A percentile compares a stretch with the other conserved stretches of the same genome.
Evolutionary conservation across 2,329 filamentous ascomycete genomes (phyloP).

Genomic region (Mycogone perniciosa): DNA sequence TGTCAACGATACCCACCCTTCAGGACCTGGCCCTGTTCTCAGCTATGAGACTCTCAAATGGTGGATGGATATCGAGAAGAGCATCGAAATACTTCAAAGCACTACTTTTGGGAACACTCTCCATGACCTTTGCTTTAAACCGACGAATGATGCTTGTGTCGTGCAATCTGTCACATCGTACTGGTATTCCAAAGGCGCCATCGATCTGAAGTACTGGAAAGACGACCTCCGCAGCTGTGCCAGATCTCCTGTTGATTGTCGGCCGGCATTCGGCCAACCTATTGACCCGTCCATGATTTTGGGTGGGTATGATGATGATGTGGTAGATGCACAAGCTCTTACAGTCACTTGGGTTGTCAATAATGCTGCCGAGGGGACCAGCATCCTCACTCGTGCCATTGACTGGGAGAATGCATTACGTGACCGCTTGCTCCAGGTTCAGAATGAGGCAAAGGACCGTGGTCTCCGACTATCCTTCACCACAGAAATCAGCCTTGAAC

Average conservation of each 20-base stretch:
- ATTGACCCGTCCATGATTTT: slow-evolving; percentile 80
- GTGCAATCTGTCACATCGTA: slow-evolving; percentile 90
- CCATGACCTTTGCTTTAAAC: slow-evolving; percentile 89
- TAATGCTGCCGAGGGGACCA: slow-evolving; percentile 70
- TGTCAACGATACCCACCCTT: slow-evolving; percentile 71
- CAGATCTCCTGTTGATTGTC: slow-evolving; percentile 72
- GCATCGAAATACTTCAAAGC: slow-evolving; percentile 67
- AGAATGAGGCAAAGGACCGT: slow-evolving; percentile 68
- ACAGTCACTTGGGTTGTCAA: slow-evolving; percentile 93
- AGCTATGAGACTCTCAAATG: slow-evolving; percentile 83
- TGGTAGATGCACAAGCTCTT: slow-evolving; percentile 70
- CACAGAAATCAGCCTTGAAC: slow-evolving; percentile 88
- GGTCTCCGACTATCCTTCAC: slow-evolving; percentile 89
- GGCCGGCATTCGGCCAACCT: slow-evolving; percentile 84
- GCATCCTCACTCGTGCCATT: slow-evolving; percentile 65
- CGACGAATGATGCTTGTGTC: slow-evolving; percentile 80
- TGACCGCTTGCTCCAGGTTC: slow-evolving; percentile 65
- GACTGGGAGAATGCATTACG: slow-evolving; percentile 84
- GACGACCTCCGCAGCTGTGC: slow-evolving; percentile 66
- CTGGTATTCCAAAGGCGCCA: slow-evolving; percentile 56
- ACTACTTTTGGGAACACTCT: slow-evolving; percentile 61
- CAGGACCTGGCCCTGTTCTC: slow-evolving; percentile 67
- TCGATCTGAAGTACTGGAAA: slow-evolving; percentile 55
- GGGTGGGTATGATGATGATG: slow-evolving; percentile 66
- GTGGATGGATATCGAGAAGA: slow-evolving; percentile 89